These are phyloP conservation scores for Naematelia aurantialba DNA, from an alignment of 768 basidiomycete species.

Conservation along the genomic window DNA sequence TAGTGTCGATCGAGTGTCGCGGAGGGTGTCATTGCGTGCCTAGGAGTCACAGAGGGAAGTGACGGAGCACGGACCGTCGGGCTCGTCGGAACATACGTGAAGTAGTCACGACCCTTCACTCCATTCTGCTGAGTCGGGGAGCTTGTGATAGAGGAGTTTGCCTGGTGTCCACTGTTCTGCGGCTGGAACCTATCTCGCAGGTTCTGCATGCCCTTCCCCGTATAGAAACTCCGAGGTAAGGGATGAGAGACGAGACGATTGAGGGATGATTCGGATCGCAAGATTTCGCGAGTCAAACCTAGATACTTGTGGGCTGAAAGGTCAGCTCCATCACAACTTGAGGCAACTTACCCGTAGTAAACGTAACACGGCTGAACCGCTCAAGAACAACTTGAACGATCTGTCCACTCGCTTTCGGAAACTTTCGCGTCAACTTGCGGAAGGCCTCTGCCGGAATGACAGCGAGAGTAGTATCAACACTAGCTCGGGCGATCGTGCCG, in stretches of 20 bases:
- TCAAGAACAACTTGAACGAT: slow-evolving; percentile 95
- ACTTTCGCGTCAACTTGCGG: slow-evolving; percentile 86
- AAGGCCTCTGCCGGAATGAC: slow-evolving; percentile 99
- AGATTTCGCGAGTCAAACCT: slow-evolving; percentile 87
- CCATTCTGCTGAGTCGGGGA: slow-evolving; percentile 3
- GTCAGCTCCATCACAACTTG: background rate
- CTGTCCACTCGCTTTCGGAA: slow-evolving; percentile 93
- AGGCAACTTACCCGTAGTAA: slow-evolving; percentile 65
- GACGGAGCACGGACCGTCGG: slow-evolving; percentile 38
- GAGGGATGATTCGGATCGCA: slow-evolving; percentile 93
- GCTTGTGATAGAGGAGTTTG: slow-evolving; percentile 9
- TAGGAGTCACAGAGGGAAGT: slow-evolving; percentile 40
- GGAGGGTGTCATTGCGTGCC: slow-evolving; percentile 27
- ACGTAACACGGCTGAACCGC: slow-evolving; percentile 92
- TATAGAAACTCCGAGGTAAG: slow-evolving; percentile 83
- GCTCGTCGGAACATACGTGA: slow-evolving; percentile 44
- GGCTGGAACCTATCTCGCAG: slow-evolving; percentile 81
- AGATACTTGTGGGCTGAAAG: slow-evolving; percentile 75
- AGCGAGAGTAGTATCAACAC: slow-evolving; percentile 91
- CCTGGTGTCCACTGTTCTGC: slow-evolving; percentile 22
- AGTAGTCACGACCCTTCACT: slow-evolving; percentile 43
- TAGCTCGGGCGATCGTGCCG: slow-evolving; percentile 73
- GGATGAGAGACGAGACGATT: slow-evolving; percentile 97
- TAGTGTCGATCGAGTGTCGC: background rate
- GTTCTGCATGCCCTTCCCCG: slow-evolving; percentile 81